A percentile compares a stretch with the other conserved stretches of the same genome.
Conservation (phyloP, 2,329 filamentous ascomycete species). For the Neocatenulostroma microsporum region DNA sequence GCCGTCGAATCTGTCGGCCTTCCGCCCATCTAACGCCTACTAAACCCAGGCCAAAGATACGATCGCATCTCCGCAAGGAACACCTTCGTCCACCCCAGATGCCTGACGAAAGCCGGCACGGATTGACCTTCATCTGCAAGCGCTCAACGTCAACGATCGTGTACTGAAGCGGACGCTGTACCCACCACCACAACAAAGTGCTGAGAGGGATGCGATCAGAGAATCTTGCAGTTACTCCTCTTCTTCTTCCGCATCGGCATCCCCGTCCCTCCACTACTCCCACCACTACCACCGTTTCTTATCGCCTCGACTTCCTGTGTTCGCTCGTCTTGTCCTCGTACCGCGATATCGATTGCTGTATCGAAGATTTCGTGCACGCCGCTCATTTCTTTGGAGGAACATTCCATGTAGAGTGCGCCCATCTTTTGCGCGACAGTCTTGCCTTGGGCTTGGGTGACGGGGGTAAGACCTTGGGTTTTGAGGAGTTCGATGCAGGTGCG, state of each 20-base stretch:
- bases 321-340: conserved; percentile 56
- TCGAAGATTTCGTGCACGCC: conserved; percentile 97
- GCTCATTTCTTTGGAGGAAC: conserved; percentile 93
- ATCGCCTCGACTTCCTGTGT: conserved; percentile 38
- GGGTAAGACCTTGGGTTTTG: conserved; percentile 93
- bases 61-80: conserved; percentile 10
- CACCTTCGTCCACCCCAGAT: conserved; percentile 5
- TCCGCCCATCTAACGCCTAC: conserved; percentile 3
- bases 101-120: conserved; percentile 8
- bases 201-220: too few species aligned
- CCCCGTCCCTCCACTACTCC: conserved; percentile 21
- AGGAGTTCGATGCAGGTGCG: conserved; percentile 97
- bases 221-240: conserved; percentile 74
- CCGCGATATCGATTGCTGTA: conserved; percentile 79
- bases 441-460: conserved; percentile 86
- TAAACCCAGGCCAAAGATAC: conserved; percentile 8
- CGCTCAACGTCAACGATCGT: conserved; percentile 9
- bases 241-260: conserved; percentile 58
- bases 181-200: too few species aligned
- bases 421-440: conserved; percentile 83
- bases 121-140: conserved; percentile 8
- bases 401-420: conserved; percentile 94
- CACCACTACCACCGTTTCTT: conserved; percentile 29
- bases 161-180: not conserved
- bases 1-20: not conserved